A percentile compares a stretch with the other conserved stretches of the same genome.
Conservation (phyloP, 805 yeast genomes). For the Ogataea parapolymorpha region DNA sequence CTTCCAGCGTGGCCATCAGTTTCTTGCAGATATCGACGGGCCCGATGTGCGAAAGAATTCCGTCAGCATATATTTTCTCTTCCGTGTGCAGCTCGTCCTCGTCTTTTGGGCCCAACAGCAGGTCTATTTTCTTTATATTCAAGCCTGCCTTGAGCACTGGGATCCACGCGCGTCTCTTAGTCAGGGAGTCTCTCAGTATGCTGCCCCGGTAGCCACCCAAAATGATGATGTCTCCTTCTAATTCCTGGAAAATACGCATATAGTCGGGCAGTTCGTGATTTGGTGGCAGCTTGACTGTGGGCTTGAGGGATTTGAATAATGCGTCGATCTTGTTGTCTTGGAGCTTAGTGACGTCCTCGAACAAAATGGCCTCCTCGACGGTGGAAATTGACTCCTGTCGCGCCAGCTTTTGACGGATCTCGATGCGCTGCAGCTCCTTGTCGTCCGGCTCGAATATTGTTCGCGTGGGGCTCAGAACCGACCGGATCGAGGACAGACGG, state of each 20-base stretch:
- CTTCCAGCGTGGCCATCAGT: slow-evolving; percentile 50
- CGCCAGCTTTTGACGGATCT: slow-evolving; percentile 39
- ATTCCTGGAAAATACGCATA: slow-evolving; percentile 50
- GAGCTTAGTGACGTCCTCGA: slow-evolving; percentile 49
- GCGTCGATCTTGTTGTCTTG: slow-evolving; percentile 72
- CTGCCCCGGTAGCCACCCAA: slow-evolving; percentile 91
- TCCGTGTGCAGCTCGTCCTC: slow-evolving; percentile 63
- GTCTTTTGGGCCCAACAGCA: slow-evolving; percentile 67
- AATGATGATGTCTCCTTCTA: slow-evolving; percentile 76
- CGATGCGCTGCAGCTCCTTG: slow-evolving; percentile 29
- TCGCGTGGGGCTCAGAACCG: slow-evolving; percentile 6
- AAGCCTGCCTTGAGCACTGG: slow-evolving; percentile 81
- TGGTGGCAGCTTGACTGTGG: slow-evolving; percentile 23
- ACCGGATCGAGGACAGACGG: slow-evolving; percentile 15
- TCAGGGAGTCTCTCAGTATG: slow-evolving; percentile 59
- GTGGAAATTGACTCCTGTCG: slow-evolving; percentile 60
- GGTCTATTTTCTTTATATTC: slow-evolving; percentile 63
- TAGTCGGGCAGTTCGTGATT: slow-evolving; percentile 30
- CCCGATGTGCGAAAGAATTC: slow-evolving; percentile 77
- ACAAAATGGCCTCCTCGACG: slow-evolving; percentile 59
- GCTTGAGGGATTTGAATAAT: slow-evolving; percentile 53
- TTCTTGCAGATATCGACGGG: slow-evolving; percentile 77
- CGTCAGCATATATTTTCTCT: slow-evolving; percentile 61
- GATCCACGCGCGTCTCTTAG: slow-evolving; percentile 75
- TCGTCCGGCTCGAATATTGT: slow-evolving; percentile 17